These are phyloP conservation scores for Mentha longifolia DNA, from an alignment of 257 asterid species.

Conservation along the genomic window DNA sequence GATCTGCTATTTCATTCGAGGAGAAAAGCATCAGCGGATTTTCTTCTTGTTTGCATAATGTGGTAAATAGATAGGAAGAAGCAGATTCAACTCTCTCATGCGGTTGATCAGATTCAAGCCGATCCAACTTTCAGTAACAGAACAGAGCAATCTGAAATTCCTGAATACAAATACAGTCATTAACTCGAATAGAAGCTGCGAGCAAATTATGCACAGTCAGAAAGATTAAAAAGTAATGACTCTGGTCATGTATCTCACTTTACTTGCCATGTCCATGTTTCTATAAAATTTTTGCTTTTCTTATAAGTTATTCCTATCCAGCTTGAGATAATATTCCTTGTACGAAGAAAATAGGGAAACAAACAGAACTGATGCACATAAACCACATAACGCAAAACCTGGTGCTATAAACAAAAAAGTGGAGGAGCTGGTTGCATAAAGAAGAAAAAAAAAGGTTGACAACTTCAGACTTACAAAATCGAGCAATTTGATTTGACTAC, in stretches of 20 bases:
- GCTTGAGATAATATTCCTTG: neutral
- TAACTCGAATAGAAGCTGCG: neutral
- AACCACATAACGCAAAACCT: neutral
- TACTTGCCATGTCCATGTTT: neutral
- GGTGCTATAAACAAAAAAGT: neutral
- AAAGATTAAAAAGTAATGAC: neutral
- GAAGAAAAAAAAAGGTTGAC: neutral
- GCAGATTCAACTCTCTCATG: constrained; percentile 11
- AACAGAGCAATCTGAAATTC: constrained; percentile 21
- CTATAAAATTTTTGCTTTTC: neutral
- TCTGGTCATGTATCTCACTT: neutral
- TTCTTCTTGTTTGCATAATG: constrained; percentile 16
- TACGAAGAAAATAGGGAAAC: neutral
- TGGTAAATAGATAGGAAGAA: constrained; percentile 3
- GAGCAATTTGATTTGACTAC: neutral
- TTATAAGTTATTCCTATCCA: neutral
- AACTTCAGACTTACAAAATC: neutral
- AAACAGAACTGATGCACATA: neutral
- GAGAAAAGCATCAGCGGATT: constrained; percentile 8
- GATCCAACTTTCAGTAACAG: constrained; percentile 19
- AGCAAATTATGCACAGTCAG: constrained; percentile 9
- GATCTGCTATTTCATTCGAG: constrained; percentile 24
- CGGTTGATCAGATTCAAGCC: constrained; percentile 22
- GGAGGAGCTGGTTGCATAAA: neutral
- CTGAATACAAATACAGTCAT: constrained; percentile 33